Evolutionary conservation across 257 asterid genomes (phyloP).

Genomic region (Orobanche coerulescens): DNA sequence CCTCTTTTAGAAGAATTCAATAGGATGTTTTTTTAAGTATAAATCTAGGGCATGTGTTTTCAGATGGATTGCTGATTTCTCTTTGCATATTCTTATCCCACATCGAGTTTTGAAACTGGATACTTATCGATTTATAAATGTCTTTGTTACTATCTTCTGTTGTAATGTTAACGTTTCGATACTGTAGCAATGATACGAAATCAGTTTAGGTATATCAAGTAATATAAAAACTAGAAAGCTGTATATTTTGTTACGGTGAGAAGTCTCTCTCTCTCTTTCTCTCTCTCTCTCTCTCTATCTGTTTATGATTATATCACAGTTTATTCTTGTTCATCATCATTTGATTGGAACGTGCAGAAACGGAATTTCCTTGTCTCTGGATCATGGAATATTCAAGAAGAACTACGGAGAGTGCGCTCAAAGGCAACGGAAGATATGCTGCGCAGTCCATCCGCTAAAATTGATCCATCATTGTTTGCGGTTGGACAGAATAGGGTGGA

Average conservation of each 20-base stretch:
- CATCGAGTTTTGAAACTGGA: too few relatives aligned
- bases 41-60: constrained; percentile 3
- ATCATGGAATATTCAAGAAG: constrained; percentile 82
- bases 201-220: not conserved
- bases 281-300: not conserved
- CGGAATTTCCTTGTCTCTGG: constrained; percentile 60
- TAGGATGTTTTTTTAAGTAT: constrained; percentile 13
- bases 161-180: not conserved
- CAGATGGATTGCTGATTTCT: constrained; percentile 8
- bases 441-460: constrained; percentile 40
- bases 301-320: not conserved
- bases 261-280: not conserved
- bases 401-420: constrained; percentile 64
- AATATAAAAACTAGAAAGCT: not conserved
- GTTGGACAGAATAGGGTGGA: constrained; percentile 26
- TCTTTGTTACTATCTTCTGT: not conserved
- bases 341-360: constrained; percentile 38
- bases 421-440: constrained; percentile 74
- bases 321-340: constrained; percentile 5
- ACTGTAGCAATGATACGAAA: constrained; percentile 7
- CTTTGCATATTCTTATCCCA: too few relatives aligned
- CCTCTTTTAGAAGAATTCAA: constrained; percentile 6
- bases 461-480: constrained; percentile 36
- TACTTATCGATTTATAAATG: not conserved
- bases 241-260: not conserved